Evolutionary conservation across 768 basidiomycete species (phyloP), one percentile per base, ranked within the genome.

Genomic region (Kwoniella dejecticola): DNA sequence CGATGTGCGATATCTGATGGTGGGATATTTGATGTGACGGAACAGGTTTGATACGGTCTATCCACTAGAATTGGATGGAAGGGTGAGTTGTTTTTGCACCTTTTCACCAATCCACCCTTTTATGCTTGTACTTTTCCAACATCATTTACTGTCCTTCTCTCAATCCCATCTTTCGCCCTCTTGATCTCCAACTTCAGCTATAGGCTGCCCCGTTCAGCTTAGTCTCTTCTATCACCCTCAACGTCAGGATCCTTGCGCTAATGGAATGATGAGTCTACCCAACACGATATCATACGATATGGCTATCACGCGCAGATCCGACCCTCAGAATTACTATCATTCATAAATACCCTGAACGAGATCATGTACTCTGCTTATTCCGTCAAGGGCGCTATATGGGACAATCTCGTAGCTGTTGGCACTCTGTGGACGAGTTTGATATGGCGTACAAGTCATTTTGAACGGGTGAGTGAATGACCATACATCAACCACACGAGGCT

Each of bases 261-360:
- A n/a, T n/a, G n/a, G n/a, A n/a, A n/a, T n/a, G n/a, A n/a, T n/a
- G n/a, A n/a, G n/a, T n/a, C n/a, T n/a, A n/a, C n/a, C n/a, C n/a
- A n/a, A n/a, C n/a, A n/a, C n/a, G n/a, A n/a, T n/a, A n/a, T n/a
- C n/a, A n/a, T n/a, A n/a, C n/a, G n/a, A n/a, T n/a, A n/a, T n/a
- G n/a, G n/a, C n/a, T n/a, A n/a, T n/a, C n/a, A n/a, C n/a, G 19
- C 29, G 36, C 72, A 96, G 93, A 86, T 99, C 72, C 89, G 90
- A 10, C 91, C 94, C 23, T 90, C 89, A 2, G 87, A 91, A 70
- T 97, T 94, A 77, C 83, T 89, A 44, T 88, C 90, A 77, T 89
- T 91, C 29, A 88, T 98, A 76, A 93, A 94, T 71, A 83, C 87
- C 23, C 86, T 98, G 79, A 99, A 99, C 80, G 87, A 89, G 71